Conservation (phyloP, 768 basidiomycete genomes). For the Cantharellus anzutake region DNA sequence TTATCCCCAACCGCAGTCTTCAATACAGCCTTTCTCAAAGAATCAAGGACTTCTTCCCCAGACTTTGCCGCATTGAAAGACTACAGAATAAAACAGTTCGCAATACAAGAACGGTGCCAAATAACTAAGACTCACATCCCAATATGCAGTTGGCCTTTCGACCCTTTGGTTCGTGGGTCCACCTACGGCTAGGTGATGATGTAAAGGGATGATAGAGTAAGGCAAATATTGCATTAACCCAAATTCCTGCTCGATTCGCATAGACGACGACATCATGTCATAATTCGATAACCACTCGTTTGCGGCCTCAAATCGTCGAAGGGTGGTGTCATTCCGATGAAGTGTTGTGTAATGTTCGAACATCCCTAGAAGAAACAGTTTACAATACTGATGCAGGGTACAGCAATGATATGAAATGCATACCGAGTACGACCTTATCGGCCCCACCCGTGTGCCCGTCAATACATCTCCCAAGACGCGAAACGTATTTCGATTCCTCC, state of each 20-base stretch:
- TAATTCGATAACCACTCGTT: slow-evolving; percentile 67
- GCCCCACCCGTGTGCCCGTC: slow-evolving; percentile 55
- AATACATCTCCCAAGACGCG: slow-evolving; percentile 55
- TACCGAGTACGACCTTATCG: slow-evolving; percentile 65
- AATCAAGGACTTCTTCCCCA: slow-evolving; percentile 74
- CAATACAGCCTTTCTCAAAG: slow-evolving; percentile 46
- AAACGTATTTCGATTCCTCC: slow-evolving; percentile 62
- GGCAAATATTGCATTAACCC: slow-evolving; percentile 66
- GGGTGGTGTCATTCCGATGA: slow-evolving; percentile 58
- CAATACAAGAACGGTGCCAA: neutral
- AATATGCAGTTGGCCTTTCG: slow-evolving; percentile 76
- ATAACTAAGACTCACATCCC: slow-evolving; percentile 49
- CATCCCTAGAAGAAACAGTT: slow-evolving; percentile 36
- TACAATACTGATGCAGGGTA: neutral
- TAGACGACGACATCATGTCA: slow-evolving; percentile 52
- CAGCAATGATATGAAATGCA: slow-evolving; percentile 9
- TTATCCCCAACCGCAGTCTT: slow-evolving; percentile 17
- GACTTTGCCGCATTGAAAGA: slow-evolving; percentile 37
- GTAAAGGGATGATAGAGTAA: slow-evolving; percentile 73
- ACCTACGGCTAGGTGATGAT: slow-evolving; percentile 65
- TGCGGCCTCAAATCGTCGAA: slow-evolving; percentile 51
- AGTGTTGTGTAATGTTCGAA: slow-evolving; percentile 84
- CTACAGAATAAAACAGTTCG: slow-evolving; percentile 20
- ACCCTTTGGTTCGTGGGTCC: slow-evolving; percentile 32
- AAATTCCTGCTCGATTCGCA: slow-evolving; percentile 72